These are phyloP conservation scores for Hyphodiscus sp. DNA, from an alignment of 2,329 filamentous ascomycete species.

Conservation along the genomic window DNA sequence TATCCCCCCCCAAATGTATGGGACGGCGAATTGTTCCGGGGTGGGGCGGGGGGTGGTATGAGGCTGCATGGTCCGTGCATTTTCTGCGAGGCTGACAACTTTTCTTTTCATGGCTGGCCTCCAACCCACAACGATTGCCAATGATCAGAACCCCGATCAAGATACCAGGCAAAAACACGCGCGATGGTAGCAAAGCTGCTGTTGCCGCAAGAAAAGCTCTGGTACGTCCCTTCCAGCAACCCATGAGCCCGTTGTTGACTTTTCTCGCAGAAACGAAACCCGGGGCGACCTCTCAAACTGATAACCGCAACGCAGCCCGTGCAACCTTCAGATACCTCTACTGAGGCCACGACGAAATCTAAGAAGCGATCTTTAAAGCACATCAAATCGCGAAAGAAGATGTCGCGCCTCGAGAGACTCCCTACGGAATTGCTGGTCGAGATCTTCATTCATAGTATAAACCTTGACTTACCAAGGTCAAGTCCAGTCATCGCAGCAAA, in stretches of 20 bases:
- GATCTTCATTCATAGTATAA: slow-evolving; percentile 26
- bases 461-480: slow-evolving; percentile 23
- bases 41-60: no score
- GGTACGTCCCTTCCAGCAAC: slow-evolving; percentile 10
- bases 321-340: not conserved
- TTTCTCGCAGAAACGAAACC: slow-evolving; percentile 7
- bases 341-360: not conserved
- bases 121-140: not conserved
- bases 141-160: slow-evolving; percentile 28
- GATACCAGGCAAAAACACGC: slow-evolving; percentile 25
- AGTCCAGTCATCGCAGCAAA: slow-evolving; percentile 27
- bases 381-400: slow-evolving; percentile 24
- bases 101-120: not conserved
- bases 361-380: slow-evolving; percentile 20
- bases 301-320: not conserved
- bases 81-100: not conserved
- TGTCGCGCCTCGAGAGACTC: slow-evolving; percentile 26
- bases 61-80: not conserved
- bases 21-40: no score
- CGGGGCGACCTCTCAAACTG: slow-evolving; percentile 18
- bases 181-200: slow-evolving; percentile 17
- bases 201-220: slow-evolving; percentile 18
- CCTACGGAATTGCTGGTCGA: slow-evolving; percentile 27
- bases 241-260: not conserved
- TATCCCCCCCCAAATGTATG: no score